Percentiles rank a stretch among this genome's conserved stretches.
Conservation (phyloP, 148 eudicot species). For the Silene conica region DNA sequence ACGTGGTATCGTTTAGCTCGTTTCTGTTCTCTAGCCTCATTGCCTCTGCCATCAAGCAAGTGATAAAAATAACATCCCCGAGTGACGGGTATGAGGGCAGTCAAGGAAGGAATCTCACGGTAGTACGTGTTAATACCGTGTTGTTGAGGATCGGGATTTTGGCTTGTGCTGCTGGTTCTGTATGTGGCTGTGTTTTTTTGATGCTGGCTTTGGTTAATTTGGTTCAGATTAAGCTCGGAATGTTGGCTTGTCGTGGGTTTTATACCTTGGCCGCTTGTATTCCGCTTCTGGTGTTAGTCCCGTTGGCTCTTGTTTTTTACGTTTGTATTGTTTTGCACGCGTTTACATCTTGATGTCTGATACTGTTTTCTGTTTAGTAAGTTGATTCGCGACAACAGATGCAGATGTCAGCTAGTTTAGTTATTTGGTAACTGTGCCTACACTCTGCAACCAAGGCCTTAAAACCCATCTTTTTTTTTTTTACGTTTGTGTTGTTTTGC, state of each 20-base stretch:
- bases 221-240: constrained; percentile 29
- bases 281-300: constrained; percentile 29
- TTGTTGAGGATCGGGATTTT: constrained; percentile 17
- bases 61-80: constrained; percentile 13
- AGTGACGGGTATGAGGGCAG: neutral
- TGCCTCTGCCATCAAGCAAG: constrained; percentile 30
- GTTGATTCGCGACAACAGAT: no score
- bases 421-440: no score
- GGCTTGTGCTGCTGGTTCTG: constrained; percentile 27
- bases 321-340: constrained; percentile 31
- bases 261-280: constrained; percentile 28
- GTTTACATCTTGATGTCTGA: constrained; percentile 18
- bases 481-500: no score
- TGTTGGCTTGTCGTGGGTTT: constrained; percentile 20
- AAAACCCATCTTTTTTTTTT: no score
- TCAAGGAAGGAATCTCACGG: neutral
- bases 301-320: constrained; percentile 25
- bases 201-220: constrained; percentile 30
- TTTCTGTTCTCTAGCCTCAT: constrained; percentile 25
- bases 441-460: no score
- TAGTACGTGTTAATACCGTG: constrained; percentile 19
- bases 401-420: no score
- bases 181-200: constrained; percentile 27
- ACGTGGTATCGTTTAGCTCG: constrained; percentile 25
- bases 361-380: no score